Evolutionary conservation across 73 alveolate species (phyloP).

Genomic region (Paramecium biaurelia): DNA sequence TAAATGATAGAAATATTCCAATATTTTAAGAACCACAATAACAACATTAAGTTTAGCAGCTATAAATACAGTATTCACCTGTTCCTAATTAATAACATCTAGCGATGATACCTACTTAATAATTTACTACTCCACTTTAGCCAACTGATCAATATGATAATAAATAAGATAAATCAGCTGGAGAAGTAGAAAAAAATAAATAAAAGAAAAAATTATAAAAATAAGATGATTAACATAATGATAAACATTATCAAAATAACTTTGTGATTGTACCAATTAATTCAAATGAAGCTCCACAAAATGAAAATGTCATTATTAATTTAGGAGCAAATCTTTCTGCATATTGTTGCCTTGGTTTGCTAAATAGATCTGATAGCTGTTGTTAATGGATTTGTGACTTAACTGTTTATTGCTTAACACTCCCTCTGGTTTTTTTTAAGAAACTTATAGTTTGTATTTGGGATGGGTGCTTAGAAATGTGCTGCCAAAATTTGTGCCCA

Average conservation of each 20-base stretch:
- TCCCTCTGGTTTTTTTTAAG: background rate
- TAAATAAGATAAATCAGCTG: background rate
- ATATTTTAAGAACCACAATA: background rate
- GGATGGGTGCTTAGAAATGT: background rate
- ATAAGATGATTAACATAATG: background rate
- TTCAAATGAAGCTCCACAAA: background rate
- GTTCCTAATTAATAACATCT: background rate
- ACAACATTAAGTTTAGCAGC: background rate
- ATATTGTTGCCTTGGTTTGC: background rate
- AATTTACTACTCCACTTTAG: background rate
- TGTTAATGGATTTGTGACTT: slow-evolving; percentile 37
- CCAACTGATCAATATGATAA: background rate
- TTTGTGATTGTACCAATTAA: background rate
- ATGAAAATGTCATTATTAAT: background rate
- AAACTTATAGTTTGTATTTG: background rate
- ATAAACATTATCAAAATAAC: background rate
- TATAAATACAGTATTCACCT: background rate
- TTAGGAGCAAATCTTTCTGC: background rate
- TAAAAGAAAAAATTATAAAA: background rate
- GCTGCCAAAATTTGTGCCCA: background rate
- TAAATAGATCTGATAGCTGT: background rate
- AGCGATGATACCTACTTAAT: background rate
- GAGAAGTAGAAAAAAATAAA: background rate
- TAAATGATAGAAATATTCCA: background rate
- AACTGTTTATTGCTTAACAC: background rate